Percentiles rank a stretch among this genome's conserved stretches.
phyloP scores from a whole-genome alignment of 1,139 yeast species.

The Blastobotrys niveus region DNA sequence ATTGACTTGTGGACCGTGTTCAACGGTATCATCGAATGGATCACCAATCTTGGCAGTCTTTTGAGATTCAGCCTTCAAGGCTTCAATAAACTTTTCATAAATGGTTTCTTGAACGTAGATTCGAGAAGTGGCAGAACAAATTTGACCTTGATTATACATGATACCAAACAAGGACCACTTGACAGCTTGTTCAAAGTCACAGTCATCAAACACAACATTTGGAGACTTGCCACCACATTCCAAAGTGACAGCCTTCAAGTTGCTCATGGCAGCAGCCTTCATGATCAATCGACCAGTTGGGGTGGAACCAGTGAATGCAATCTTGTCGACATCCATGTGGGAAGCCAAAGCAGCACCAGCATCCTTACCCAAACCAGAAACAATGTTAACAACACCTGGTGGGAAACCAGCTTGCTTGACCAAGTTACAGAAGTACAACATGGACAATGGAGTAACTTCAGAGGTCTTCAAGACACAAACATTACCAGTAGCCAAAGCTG shows the following conservation, averaged over 20 bases:
- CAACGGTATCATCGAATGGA: conserved; percentile 42
- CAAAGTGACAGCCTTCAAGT: conserved; percentile 72
- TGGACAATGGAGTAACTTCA: conserved; percentile 72
- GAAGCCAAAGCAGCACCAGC: conserved; percentile 68
- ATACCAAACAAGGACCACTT: conserved; percentile 55
- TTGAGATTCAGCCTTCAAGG: conserved; percentile 54
- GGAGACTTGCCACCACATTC: conserved; percentile 88
- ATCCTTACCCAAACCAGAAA: conserved; percentile 68
- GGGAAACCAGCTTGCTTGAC: conserved; percentile 70
- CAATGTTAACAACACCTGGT: conserved; percentile 69
- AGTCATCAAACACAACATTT: conserved; percentile 68
- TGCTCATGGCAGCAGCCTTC: conserved; percentile 59
- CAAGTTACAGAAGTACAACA: conserved; percentile 57
- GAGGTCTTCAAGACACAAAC: conserved; percentile 71
- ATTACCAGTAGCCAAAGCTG: conserved; percentile 78
- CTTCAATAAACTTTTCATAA: conserved; percentile 57
- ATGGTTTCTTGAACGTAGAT: conserved; percentile 69
- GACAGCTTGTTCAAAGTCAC: conserved; percentile 58
- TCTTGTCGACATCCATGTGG: conserved; percentile 66
- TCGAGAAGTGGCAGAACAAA: conserved; percentile 83
- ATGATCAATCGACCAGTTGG: conserved; percentile 66
- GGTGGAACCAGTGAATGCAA: conserved; percentile 83
- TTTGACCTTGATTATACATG: conserved; percentile 79
- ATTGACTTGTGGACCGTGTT: conserved; percentile 78
- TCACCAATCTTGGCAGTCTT: conserved; percentile 28